These are phyloP conservation scores for Trebouxia sp. DNA, from an alignment of 139 green algal species.

Conservation along the genomic window DNA sequence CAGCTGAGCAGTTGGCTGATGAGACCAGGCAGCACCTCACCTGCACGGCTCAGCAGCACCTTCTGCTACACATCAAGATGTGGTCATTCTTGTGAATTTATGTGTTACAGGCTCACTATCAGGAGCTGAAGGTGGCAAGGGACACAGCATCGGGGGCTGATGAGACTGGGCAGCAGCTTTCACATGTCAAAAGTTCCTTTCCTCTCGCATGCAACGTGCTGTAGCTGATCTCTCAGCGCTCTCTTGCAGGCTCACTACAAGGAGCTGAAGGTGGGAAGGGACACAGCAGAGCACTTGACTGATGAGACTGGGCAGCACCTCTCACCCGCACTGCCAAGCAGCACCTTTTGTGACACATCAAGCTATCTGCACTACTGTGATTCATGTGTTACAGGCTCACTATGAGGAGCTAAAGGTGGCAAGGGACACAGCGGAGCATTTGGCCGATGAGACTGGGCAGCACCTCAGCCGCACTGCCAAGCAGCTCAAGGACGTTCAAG, in stretches of 20 bases:
- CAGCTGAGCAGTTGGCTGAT: no score
- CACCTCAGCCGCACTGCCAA: not conserved
- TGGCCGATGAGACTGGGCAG: not conserved
- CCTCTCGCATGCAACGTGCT: no score
- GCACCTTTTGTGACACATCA: no score
- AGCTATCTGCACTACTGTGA: not conserved
- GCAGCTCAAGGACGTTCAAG: constrained; percentile 10
- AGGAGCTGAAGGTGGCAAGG: not conserved
- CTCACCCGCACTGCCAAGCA: constrained; percentile 11
- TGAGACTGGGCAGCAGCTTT: not conserved
- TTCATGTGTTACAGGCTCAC: not conserved
- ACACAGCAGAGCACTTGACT: not conserved
- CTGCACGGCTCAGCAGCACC: no score
- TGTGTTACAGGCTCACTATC: not conserved
- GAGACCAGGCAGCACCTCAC: no score
- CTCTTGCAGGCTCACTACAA: not conserved
- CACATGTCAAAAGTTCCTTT: no score
- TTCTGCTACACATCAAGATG: no score
- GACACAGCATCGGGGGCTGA: not conserved
- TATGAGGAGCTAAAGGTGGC: not conserved
- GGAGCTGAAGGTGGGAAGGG: not conserved
- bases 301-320: constrained; percentile 1
- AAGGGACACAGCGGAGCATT: not conserved
- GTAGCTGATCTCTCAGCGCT: no score
- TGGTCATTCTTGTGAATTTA: not conserved